Conservation (phyloP, 192 early-diverging fungal species). For the Coemansia sp. region DNA sequence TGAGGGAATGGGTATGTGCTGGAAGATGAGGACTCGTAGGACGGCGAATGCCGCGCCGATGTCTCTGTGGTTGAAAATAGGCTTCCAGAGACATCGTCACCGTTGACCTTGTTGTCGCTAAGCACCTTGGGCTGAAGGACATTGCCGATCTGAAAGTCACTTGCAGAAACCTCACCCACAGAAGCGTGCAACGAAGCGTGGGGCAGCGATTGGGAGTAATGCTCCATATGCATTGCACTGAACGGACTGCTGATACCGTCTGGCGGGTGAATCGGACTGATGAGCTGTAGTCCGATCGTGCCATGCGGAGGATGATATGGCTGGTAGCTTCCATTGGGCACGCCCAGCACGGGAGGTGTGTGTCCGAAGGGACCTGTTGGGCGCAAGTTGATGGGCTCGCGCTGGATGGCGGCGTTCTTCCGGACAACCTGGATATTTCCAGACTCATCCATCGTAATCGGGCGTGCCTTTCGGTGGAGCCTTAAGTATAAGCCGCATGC, state of each 20-base stretch:
- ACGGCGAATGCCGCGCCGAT: not conserved
- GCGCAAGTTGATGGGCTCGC: conserved; percentile 44
- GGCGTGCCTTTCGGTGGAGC: conserved; percentile 38
- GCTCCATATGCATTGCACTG: not conserved
- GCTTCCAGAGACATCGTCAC: not conserved
- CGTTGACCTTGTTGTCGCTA: not conserved
- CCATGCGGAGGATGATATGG: not conserved
- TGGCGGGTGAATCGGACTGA: not conserved
- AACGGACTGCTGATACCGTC: not conserved
- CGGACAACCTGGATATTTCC: conserved; percentile 47
- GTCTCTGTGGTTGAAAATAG: not conserved
- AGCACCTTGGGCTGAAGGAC: not conserved
- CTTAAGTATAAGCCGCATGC: conserved; percentile 59
- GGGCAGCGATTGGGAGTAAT: not conserved
- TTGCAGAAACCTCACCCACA: not conserved
- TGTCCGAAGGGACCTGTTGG: not conserved
- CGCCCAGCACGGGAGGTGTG: not conserved
- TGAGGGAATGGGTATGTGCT: too few relatives aligned
- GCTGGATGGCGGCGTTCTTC: conserved; percentile 46
- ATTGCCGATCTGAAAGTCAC: not conserved
- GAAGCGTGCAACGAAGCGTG: not conserved
- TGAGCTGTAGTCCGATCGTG: not conserved
- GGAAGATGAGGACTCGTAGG: not conserved
- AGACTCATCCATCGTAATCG: conserved; percentile 36
- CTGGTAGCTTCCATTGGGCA: not conserved